Conservation (phyloP, 306 rosid genomes). For the Acacia crassicarpa region DNA sequence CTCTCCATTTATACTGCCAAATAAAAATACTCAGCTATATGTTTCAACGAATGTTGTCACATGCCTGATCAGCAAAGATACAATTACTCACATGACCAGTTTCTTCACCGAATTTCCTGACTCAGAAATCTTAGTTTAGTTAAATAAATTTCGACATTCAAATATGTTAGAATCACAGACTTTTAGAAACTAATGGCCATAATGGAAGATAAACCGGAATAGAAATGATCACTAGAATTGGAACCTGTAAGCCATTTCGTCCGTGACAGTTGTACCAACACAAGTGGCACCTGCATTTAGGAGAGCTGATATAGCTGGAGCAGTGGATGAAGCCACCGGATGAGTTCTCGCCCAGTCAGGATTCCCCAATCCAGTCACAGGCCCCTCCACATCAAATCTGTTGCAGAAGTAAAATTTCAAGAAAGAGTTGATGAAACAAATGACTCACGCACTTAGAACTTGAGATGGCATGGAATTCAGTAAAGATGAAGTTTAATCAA, state of each 20-base stretch:
- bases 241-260: slow-evolving; percentile 95
- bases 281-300: slow-evolving; percentile 78
- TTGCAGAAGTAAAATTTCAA: background rate
- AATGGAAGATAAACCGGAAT: background rate
- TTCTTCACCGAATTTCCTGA: background rate
- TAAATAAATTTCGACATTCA: background rate
- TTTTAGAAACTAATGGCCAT: background rate
- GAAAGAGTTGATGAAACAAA: background rate
- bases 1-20: slow-evolving; percentile 54
- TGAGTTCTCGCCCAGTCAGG: slow-evolving; percentile 97
- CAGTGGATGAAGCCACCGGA: slow-evolving; percentile 65
- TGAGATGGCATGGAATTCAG: background rate
- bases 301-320: slow-evolving; percentile 63
- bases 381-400: slow-evolving; percentile 85
- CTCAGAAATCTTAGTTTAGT: background rate
- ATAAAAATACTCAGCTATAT: background rate
- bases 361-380: slow-evolving; percentile 80
- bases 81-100: background rate
- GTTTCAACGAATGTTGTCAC: slow-evolving; percentile 5
- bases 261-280: slow-evolving; percentile 87
- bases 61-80: slow-evolving; percentile 12
- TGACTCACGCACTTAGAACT: background rate
- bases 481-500: background rate
- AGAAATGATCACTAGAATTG: background rate
- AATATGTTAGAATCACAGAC: background rate